phyloP scores from a whole-genome alignment of 495 filamentous ascomycete species.

The Melanomma pulvis-pyrius region DNA sequence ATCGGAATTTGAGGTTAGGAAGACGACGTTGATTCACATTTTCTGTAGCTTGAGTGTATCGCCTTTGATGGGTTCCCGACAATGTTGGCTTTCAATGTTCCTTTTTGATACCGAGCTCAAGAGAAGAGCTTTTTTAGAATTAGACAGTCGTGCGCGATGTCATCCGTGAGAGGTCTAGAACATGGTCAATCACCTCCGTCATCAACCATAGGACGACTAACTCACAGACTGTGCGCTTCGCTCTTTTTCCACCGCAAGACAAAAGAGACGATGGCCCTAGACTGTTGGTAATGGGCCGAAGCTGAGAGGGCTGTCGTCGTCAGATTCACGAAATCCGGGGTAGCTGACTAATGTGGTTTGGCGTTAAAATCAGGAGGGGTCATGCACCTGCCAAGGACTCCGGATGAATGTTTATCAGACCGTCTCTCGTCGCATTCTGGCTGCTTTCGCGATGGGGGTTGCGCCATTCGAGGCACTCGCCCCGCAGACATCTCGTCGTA shows the following conservation, averaged over 20 bases:
- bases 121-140: background rate
- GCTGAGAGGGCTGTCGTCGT: slow-evolving; percentile 2
- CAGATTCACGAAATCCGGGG: background rate
- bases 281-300: slow-evolving; percentile 5
- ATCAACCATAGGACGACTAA: background rate
- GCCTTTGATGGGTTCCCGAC: background rate
- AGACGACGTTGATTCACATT: background rate
- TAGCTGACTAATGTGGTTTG: background rate
- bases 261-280: background rate
- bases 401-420: background rate
- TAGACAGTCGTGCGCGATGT: background rate
- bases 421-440: background rate
- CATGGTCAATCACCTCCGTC: background rate
- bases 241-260: background rate
- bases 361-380: background rate
- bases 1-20: background rate
- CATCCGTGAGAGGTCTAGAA: background rate
- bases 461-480: background rate
- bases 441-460: background rate
- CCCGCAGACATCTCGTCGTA: background rate
- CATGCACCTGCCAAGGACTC: background rate
- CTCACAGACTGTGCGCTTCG: background rate
- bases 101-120: background rate
- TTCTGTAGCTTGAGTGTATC: background rate
- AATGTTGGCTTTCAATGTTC: background rate